phyloP scores from a whole-genome alignment of 768 basidiomycete species.

The Xanthoconium purpureum region DNA sequence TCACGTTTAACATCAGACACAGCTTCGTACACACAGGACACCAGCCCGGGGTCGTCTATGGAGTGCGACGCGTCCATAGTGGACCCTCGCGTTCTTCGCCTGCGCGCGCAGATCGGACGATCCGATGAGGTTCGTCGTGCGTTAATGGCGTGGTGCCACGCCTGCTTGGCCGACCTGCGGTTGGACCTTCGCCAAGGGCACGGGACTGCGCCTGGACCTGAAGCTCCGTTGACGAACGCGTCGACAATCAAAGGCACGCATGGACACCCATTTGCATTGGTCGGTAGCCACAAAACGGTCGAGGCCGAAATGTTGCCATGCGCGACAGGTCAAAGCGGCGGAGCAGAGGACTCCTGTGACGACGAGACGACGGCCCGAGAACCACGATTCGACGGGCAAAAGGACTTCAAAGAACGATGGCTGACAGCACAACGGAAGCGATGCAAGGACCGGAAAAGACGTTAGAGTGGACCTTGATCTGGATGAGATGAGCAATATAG shows the following conservation, averaged over 20 bases:
- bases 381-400: slow-evolving; percentile 1
- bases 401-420: slow-evolving; percentile 11
- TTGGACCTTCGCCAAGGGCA: not conserved
- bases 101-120: slow-evolving; percentile 7
- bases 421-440: not conserved
- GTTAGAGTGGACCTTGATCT: not conserved
- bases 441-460: not conserved
- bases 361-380: not conserved
- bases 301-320: not conserved
- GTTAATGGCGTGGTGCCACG: slow-evolving; percentile 14
- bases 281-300: not conserved
- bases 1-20: not conserved
- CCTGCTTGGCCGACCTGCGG: not conserved
- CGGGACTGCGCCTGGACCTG: not conserved
- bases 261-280: not conserved
- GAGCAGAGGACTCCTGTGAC: not conserved
- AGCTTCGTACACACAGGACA: not conserved
- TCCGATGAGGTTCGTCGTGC: not conserved
- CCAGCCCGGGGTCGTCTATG: not conserved
- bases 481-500: not conserved
- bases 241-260: not conserved
- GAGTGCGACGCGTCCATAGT: not conserved
- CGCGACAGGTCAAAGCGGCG: not conserved
- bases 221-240: not conserved
- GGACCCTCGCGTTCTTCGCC: slow-evolving; percentile 9